Base-by-base conservation (phyloP, 73 alveolate genomes). In the Paraurostyla sp. region DNA sequence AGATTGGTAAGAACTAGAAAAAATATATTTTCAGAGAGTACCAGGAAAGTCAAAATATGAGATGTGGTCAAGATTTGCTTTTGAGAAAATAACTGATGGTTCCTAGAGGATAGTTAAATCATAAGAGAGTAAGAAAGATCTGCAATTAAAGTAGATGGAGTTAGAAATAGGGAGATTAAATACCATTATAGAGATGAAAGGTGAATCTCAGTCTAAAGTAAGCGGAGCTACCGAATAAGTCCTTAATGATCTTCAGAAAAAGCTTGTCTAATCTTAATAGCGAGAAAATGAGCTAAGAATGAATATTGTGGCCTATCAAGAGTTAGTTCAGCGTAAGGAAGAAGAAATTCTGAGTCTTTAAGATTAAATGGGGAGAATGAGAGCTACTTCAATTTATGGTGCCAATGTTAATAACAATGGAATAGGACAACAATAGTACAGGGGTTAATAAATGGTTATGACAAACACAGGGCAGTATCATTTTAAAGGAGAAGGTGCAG, bases 1-100 rank as follows among this genome's bases (percentile, higher is more conserved):
- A 25, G 95, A 89, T n/a, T 90, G 95, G 95, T 51, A 68, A 54
- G 68, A 52, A 1, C 58, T 90, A 27, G 92, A 90, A 54, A 49
- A 50, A 27, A 11, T 25, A 9, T 90, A 80, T 62, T 68, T 90
- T 30, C 3, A 57, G 25, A 76, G 54, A 42, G 90, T 45, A 57
- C 62, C 78, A 25, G 75, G 91, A 6, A 48, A 51, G 32, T 49
- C 78, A 18, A 36, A 73, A 11, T 83, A 51, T 71, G 95, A 90
- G 49, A 57, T 90, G 3, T 90, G 95, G 95, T 33, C 90, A 43
- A 90, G 43, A 32, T 90, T 90, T 52, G 78, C 87, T 27, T 16
- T 75, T 42, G 90, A 81, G 56, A 90, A 83, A 80, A 82, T 90
- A 22, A 45, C 63, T 0, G 90, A 83, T 52, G 95, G 95, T 1